phyloP scores from a whole-genome alignment of 139 green algal genomes.

The Zygnema cylindricum region DNA sequence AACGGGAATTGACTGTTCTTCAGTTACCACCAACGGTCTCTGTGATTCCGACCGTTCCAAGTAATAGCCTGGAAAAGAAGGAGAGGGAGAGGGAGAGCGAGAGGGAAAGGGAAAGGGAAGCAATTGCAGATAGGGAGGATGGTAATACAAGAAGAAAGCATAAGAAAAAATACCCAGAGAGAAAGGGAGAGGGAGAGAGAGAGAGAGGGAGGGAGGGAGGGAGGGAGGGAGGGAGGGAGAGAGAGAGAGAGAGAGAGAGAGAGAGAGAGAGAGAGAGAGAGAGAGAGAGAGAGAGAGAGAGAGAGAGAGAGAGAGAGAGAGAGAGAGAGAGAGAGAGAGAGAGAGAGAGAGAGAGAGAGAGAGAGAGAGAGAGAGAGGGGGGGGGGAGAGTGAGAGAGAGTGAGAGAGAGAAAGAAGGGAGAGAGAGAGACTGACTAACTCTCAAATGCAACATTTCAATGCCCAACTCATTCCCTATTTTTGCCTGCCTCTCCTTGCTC shows the following conservation, averaged over 20 bases:
- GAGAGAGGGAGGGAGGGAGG: neutral
- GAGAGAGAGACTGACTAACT: neutral
- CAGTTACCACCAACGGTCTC: no score
- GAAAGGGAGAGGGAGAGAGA: neutral
- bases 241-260: conserved; percentile 18
- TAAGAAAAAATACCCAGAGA: no score
- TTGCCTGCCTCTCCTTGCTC: no score
- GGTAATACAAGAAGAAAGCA: no score
- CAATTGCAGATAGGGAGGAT: no score
- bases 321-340: conserved; percentile 7
- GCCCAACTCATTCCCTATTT: no score
- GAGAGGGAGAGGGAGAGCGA: conserved; percentile 10
- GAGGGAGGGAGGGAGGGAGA: conserved; percentile 7
- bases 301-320: neutral
- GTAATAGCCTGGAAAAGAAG: conserved; percentile 2
- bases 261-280: neutral
- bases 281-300: neutral
- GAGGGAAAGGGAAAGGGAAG: no score
- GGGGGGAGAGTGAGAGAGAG: neutral
- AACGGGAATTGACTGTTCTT: no score
- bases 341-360: neutral
- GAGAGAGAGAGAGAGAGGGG: conserved; percentile 4
- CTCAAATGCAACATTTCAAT: conserved; percentile 1
- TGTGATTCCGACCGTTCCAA: no score
- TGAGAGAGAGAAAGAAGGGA: conserved; percentile 19